phyloP scores from a whole-genome alignment of 257 asterid species.

The Nicotiana noctiflora region DNA sequence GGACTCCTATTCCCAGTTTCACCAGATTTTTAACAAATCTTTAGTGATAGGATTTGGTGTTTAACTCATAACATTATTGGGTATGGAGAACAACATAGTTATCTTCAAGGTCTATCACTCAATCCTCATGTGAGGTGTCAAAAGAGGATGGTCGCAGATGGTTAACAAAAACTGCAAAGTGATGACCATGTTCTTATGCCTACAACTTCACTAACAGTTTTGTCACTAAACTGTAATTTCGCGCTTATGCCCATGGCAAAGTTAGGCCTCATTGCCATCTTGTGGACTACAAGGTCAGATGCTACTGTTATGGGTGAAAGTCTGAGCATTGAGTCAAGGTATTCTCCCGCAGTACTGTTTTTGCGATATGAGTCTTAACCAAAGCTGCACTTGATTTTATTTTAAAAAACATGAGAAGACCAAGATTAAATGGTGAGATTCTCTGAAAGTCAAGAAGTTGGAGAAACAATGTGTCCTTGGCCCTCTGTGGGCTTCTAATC shows the following conservation, averaged over 20 bases:
- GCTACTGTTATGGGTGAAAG: background rate
- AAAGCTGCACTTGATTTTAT: background rate
- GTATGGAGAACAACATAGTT: background rate
- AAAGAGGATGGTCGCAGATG: background rate
- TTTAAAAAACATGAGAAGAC: background rate
- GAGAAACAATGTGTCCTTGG: background rate
- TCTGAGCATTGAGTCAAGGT: background rate
- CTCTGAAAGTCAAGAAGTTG: background rate
- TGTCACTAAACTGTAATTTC: background rate
- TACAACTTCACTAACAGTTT: background rate
- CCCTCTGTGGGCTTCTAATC: background rate
- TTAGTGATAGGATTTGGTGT: background rate
- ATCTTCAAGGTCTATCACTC: background rate
- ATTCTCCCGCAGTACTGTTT: background rate
- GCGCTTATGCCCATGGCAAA: background rate
- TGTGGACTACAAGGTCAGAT: background rate
- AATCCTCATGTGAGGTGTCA: background rate
- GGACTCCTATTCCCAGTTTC: background rate
- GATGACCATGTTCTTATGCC: background rate
- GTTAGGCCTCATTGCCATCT: background rate
- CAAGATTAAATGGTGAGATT: background rate
- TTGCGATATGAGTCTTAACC: background rate
- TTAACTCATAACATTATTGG: background rate
- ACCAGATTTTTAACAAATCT: background rate
- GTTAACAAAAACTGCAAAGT: background rate